These are phyloP conservation scores for Wickerhamiella dianesei DNA, from an alignment of 805 yeast genomes.

Conservation along the genomic window DNA sequence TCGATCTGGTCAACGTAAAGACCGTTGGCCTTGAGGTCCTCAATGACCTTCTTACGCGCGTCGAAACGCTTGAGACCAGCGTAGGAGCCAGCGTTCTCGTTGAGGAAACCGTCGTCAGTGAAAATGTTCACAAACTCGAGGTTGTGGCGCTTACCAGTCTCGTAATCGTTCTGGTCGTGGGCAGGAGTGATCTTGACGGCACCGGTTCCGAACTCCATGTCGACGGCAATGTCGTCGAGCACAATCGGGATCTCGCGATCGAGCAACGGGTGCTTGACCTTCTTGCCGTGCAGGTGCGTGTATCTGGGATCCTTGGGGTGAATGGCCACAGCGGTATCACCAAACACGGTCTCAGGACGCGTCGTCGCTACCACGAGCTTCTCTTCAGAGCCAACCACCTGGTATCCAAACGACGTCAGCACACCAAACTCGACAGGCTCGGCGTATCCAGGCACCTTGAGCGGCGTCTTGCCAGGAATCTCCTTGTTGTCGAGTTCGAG, in stretches of 20 bases:
- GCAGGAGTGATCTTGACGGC: conserved; percentile 99
- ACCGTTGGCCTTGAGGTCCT: conserved; percentile 57
- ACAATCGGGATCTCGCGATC: conserved; percentile 77
- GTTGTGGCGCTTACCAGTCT: conserved; percentile 86
- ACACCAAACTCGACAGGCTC: conserved; percentile 92
- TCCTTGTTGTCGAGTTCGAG: conserved; percentile 92
- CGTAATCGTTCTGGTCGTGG: conserved; percentile 94
- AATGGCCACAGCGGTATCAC: conserved; percentile 96
- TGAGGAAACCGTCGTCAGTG: conserved; percentile 84
- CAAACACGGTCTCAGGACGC: conserved; percentile 96
- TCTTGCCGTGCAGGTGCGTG: conserved; percentile 89
- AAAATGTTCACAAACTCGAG: conserved; percentile 79
- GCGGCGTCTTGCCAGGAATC: conserved; percentile 62
- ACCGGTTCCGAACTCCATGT: conserved; percentile 99
- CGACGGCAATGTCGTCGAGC: conserved; percentile 86
- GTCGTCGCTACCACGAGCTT: conserved; percentile 88
- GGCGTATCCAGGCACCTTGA: conserved; percentile 82
- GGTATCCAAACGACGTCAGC: conserved; percentile 87
- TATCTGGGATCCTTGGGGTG: conserved; percentile 93
- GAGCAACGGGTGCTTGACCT: conserved; percentile 77
- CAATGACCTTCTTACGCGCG: conserved; percentile 78
- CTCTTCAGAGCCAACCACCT: conserved; percentile 75
- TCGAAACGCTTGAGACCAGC: conserved; percentile 84
- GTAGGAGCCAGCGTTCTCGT: conserved; percentile 82
- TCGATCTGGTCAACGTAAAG: conserved; percentile 74